phyloP scores from a whole-genome alignment of 257 asterid species.

The Pogostemon cablin region DNA sequence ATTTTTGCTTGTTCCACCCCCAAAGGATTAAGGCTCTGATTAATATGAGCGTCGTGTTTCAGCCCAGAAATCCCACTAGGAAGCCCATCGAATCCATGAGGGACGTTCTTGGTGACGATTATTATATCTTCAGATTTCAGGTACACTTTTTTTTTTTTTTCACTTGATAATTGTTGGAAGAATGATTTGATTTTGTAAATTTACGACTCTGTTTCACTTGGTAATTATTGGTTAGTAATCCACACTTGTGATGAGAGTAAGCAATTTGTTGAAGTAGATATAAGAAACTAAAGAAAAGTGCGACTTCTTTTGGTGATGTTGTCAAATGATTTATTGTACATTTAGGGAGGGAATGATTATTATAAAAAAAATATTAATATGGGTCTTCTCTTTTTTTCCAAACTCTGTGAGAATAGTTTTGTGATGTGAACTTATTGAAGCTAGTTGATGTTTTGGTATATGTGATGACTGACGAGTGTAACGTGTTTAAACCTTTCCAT shows the following conservation, averaged over 20 bases:
- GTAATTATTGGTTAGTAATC: neutral
- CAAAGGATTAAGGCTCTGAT: conserved; percentile 79
- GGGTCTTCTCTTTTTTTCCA: too few species aligned
- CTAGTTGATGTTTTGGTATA: too few species aligned
- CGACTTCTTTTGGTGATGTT: too few species aligned
- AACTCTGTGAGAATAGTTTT: too few species aligned
- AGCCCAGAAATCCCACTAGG: conserved; percentile 60
- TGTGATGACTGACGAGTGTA: too few species aligned
- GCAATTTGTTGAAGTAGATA: neutral
- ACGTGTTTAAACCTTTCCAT: neutral
- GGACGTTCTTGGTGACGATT: conserved; percentile 73
- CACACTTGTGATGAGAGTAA: neutral
- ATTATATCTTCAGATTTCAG: conserved; percentile 91
- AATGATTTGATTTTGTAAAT: too few species aligned
- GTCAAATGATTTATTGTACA: too few species aligned
- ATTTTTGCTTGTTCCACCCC: conserved; percentile 72
- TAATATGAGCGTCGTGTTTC: conserved; percentile 66
- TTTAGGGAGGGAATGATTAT: too few species aligned
- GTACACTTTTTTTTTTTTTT: conserved; percentile 28
- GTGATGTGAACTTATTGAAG: too few species aligned
- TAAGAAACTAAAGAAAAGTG: neutral
- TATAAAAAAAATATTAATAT: too few species aligned
- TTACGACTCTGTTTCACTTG: too few species aligned
- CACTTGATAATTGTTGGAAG: neutral
- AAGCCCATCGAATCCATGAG: conserved; percentile 71